phyloP scores from a whole-genome alignment of 768 basidiomycete species.

The Crepidotus variabilis region DNA sequence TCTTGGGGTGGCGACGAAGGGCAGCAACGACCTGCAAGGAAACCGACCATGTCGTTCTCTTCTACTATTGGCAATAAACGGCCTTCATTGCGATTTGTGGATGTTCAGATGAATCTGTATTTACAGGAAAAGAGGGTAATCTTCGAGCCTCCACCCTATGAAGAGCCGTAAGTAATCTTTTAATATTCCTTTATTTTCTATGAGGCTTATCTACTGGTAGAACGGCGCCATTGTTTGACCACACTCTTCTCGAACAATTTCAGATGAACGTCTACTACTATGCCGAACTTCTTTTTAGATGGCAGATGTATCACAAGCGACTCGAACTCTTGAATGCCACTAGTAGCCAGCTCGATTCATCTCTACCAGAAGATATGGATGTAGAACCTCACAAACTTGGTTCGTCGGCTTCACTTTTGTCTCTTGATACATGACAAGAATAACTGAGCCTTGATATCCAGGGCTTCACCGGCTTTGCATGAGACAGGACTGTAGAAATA shows the following conservation, averaged over 20 bases:
- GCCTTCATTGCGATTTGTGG: conserved; percentile 37
- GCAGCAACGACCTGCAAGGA: conserved; percentile 23
- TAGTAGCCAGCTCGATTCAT: conserved; percentile 23
- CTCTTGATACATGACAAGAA: no score
- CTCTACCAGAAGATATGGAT: conserved; percentile 11
- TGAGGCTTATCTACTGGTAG: conserved; percentile 10
- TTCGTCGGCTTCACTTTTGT: conserved; percentile 15
- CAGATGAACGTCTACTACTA: conserved; percentile 61
- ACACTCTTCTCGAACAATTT: conserved; percentile 38
- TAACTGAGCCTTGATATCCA: no score
- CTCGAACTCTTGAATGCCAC: conserved; percentile 72
- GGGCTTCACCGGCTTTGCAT: conserved; percentile 48
- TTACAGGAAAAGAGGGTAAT: conserved; percentile 26
- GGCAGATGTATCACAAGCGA: conserved; percentile 69
- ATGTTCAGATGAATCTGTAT: conserved; percentile 19
- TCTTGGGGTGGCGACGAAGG: conserved; percentile 49
- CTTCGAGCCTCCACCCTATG: conserved; percentile 27
- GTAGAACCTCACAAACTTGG: conserved; percentile 29
- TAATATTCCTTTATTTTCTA: no score
- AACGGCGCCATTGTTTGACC: conserved; percentile 28
- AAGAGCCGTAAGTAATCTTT: conserved; percentile 21
- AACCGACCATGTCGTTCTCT: conserved; percentile 36
- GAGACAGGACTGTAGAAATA: conserved; percentile 30
- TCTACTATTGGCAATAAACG: conserved; percentile 37
- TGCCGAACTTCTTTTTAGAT: conserved; percentile 70